Evolutionary conservation across 768 basidiomycete genomes (phyloP).

Genomic region (Hemileccinum impolitum): DNA sequence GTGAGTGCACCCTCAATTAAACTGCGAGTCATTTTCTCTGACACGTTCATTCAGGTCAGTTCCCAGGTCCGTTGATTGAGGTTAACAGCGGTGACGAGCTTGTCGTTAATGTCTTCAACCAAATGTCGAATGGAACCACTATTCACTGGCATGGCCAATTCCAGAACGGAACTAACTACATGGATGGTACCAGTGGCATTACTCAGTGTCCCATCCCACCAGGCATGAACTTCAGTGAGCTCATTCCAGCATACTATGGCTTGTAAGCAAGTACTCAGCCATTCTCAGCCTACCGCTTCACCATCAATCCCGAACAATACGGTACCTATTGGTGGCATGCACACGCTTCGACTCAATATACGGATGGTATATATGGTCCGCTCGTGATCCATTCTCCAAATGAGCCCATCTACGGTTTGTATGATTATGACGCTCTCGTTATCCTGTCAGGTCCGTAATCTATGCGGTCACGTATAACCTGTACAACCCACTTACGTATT

Average conservation of each 20-base stretch:
- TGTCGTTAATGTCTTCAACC: conserved; percentile 34
- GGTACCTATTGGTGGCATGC: conserved; percentile 53
- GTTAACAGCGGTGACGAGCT: conserved; percentile 35
- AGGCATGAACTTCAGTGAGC: conserved; percentile 39
- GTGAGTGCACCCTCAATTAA: conserved; percentile 16
- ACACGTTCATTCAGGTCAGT: conserved; percentile 25
- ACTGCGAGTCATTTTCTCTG: not conserved
- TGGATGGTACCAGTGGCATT: conserved; percentile 45
- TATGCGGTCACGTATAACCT: not conserved
- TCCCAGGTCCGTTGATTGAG: conserved; percentile 33
- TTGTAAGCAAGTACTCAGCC: not conserved
- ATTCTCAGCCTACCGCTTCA: conserved; percentile 35
- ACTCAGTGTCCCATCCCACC: conserved; percentile 56
- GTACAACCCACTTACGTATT: not conserved
- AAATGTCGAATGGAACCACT: conserved; percentile 29
- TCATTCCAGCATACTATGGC: not conserved
- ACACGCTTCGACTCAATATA: conserved; percentile 38
- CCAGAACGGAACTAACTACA: conserved; percentile 46
- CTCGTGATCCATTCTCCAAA: conserved; percentile 43
- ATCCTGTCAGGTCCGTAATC: conserved; percentile 31
- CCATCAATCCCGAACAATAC: conserved; percentile 37
- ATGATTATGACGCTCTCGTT: conserved; percentile 41
- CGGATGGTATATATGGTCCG: conserved; percentile 49
- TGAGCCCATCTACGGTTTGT: conserved; percentile 30
- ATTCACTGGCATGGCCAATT: conserved; percentile 37